Conservation (phyloP, 2,329 filamentous ascomycete species). For the Colletotrichum filicis region DNA sequence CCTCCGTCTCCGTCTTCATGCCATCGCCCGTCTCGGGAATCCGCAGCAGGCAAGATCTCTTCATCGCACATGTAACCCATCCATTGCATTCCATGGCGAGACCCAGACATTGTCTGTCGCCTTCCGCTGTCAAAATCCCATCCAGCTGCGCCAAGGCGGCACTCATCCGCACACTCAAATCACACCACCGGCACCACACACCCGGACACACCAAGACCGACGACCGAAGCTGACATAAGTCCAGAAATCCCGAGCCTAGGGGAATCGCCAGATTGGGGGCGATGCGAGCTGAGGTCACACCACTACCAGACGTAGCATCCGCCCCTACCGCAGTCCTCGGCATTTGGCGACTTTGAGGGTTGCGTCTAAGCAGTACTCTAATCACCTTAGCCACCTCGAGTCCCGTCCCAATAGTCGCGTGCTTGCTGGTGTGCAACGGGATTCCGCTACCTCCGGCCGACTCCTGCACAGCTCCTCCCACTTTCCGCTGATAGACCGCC, state of each 20-base stretch:
- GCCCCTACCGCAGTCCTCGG: conserved; percentile 2
- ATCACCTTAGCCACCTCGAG: neutral
- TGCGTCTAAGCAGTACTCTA: neutral
- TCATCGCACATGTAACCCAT: neutral
- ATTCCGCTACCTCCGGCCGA: neutral
- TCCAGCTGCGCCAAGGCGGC: neutral
- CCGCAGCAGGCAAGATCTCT: neutral
- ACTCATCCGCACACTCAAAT: neutral
- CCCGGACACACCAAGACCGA: neutral
- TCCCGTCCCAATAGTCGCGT: neutral
- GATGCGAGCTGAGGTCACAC: neutral
- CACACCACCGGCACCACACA: neutral
- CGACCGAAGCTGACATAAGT: neutral
- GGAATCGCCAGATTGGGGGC: neutral
- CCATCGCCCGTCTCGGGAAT: neutral
- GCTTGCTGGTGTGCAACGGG: neutral
- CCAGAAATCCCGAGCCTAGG: neutral
- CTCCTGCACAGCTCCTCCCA: neutral
- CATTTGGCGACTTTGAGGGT: neutral
- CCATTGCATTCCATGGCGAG: neutral
- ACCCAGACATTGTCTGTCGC: no score
- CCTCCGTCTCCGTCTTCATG: no score
- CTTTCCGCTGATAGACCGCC: neutral
- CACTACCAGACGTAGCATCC: neutral
- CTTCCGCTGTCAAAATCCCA: neutral